These are phyloP conservation scores for Termitomyces sp. DNA, from an alignment of 1,284 basidiomycete genomes.

Conservation along the genomic window DNA sequence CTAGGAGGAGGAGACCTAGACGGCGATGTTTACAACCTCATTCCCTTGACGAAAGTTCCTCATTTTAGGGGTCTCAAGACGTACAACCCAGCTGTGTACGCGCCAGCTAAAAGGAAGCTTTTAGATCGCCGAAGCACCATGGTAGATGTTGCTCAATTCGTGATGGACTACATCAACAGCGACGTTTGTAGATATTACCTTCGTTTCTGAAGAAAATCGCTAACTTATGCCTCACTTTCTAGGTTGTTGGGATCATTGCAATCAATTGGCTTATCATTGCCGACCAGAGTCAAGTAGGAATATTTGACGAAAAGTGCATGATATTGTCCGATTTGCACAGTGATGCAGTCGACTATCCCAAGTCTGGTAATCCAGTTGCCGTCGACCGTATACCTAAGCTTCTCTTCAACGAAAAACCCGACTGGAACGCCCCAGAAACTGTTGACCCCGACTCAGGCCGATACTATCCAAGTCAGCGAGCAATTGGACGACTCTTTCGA, in stretches of 20 bases:
- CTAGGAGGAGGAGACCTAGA: conserved; percentile 66
- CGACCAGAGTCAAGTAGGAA: conserved; percentile 53
- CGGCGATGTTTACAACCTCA: conserved; percentile 55
- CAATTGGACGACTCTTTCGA: conserved; percentile 56
- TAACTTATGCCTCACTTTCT: background rate
- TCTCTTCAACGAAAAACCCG: conserved; percentile 38
- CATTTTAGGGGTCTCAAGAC: conserved; percentile 30
- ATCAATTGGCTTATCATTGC: conserved; percentile 62
- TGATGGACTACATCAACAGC: conserved; percentile 65
- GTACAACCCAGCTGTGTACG: conserved; percentile 47
- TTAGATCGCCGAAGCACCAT: conserved; percentile 56
- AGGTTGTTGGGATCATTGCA: conserved; percentile 60
- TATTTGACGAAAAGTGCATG: conserved; percentile 57
- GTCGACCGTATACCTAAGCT: conserved; percentile 44
- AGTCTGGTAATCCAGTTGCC: conserved; percentile 56
- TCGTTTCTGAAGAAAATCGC: background rate
- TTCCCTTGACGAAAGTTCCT: conserved; percentile 38
- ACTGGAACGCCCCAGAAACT: conserved; percentile 65
- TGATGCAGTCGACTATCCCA: conserved; percentile 66
- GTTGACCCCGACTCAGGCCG: conserved; percentile 28
- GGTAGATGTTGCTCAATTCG: conserved; percentile 68
- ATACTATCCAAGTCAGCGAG: conserved; percentile 47
- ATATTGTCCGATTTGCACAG: conserved; percentile 63
- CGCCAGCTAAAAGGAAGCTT: conserved; percentile 40
- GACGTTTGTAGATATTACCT: conserved; percentile 38